These are phyloP conservation scores for Monosporascus sp. DNA, from an alignment of 2,329 filamentous ascomycete genomes.

Conservation along the genomic window DNA sequence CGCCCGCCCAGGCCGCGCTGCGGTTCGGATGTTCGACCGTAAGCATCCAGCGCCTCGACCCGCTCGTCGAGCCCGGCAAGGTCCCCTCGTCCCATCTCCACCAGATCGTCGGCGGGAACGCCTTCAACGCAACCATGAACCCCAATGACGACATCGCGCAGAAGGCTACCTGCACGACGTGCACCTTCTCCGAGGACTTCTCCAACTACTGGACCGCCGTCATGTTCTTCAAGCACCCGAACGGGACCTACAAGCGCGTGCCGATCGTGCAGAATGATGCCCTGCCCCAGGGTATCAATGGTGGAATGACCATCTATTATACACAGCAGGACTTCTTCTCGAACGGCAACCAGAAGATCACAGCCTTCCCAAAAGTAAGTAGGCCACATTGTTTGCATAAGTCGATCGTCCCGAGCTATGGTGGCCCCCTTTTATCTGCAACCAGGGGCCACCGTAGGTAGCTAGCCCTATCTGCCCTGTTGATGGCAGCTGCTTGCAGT, in stretches of 20 bases:
- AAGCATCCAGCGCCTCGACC: constrained; percentile 25
- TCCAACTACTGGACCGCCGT: constrained; percentile 27
- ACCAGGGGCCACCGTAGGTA: not conserved
- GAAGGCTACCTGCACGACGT: constrained; percentile 24
- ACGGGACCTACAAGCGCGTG: constrained; percentile 26
- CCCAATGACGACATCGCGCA: constrained; percentile 18
- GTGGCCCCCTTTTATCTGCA: not conserved
- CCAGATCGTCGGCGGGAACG: constrained; percentile 28
- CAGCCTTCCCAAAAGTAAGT: constrained; percentile 36
- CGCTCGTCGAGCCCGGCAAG: constrained; percentile 24
- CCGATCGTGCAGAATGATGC: constrained; percentile 26
- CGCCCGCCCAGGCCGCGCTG: constrained; percentile 23
- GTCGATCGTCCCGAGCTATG: not conserved
- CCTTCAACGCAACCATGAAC: constrained; percentile 26
- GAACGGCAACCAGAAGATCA: constrained; percentile 33
- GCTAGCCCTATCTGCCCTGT: not conserved
- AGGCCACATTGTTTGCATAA: not conserved
- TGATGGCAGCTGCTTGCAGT: no score
- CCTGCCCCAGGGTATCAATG: constrained; percentile 21
- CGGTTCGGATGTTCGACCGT: constrained; percentile 25
- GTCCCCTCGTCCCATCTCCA: constrained; percentile 24
- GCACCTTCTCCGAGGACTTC: constrained; percentile 25
- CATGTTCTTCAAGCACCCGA: constrained; percentile 26
- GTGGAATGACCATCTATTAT: constrained; percentile 28
- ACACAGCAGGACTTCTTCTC: constrained; percentile 25